Percentiles rank a stretch among this genome's conserved stretches.
Conservation (phyloP, 208 protist species). For the Strigomonas culicis region DNA sequence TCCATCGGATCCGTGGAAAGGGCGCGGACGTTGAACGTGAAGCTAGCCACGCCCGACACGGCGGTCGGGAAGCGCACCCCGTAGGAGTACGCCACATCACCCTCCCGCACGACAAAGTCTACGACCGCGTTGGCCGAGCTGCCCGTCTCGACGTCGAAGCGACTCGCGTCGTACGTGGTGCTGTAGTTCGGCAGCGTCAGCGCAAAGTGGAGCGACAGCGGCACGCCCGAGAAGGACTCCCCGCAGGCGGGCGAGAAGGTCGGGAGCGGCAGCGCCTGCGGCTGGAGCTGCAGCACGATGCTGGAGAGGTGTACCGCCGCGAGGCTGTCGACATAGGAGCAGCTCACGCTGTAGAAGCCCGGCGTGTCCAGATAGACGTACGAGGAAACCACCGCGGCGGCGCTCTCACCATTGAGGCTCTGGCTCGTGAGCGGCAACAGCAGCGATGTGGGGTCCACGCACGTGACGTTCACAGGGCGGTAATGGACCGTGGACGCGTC, state of each 20-base stretch:
- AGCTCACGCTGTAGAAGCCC: conserved; percentile 41
- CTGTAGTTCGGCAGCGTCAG: conserved; percentile 21
- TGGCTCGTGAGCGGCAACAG: conserved; percentile 11
- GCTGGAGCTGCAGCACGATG: conserved; percentile 18
- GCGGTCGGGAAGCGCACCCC: conserved; percentile 8
- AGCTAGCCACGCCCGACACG: neutral
- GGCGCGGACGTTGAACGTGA: conserved; percentile 24
- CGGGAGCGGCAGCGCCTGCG: conserved; percentile 29
- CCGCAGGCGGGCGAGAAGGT: conserved; percentile 36
- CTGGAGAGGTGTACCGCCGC: conserved; percentile 17
- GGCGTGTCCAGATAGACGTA: conserved; percentile 16
- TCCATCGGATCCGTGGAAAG: conserved; percentile 42
- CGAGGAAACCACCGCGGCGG: conserved; percentile 19
- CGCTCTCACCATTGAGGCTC: neutral
- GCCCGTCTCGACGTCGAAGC: conserved; percentile 15
- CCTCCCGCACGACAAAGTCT: conserved; percentile 6
- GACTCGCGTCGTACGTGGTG: conserved; percentile 8
- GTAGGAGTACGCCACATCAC: conserved; percentile 16
- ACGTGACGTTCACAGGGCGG: conserved; percentile 36
- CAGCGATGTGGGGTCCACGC: conserved; percentile 25
- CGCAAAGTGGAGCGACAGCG: conserved; percentile 23
- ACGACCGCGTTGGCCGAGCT: conserved; percentile 7
- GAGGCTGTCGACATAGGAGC: conserved; percentile 48
- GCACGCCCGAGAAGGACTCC: conserved; percentile 27
- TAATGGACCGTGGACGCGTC: conserved; percentile 16